Evolutionary conservation across 495 filamentous ascomycete genomes (phyloP), one percentile per base, ranked within the genome.

Genomic region (Penicillium cosmopolitanum): DNA sequence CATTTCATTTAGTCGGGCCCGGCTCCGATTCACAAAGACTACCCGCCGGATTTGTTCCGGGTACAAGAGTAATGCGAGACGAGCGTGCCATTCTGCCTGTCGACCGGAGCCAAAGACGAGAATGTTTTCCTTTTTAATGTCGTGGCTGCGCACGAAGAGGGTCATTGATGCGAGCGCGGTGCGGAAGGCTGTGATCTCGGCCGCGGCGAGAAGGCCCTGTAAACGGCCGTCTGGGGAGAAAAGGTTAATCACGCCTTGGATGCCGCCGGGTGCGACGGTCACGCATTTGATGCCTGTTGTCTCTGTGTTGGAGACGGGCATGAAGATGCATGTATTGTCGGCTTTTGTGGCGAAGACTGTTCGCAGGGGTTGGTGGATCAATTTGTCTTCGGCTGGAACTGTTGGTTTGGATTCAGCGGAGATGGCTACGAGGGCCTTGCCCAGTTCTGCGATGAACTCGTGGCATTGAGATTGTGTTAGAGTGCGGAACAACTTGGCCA

Each of bases 81-180:
- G 88, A 16, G 92, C 84, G 73, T 96, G 93, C 94, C 94, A 98
- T 70, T 92, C 91, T 4, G 95, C 93, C 75, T 97, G 93, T 55
- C 88, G 82, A 25, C 95, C 95, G 5, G 88, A 85, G 23, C 95
- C 95, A 67, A 98, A 95, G 51, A 96, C 86, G 15, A 87, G 82
- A 3, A 96, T 65, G 28, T 86, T 88, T 57, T 87, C 85, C 44
- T 92, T 85, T 23, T 44, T 47, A 1, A 75, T 42, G 1, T 61
- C 50, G 10, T 75, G 66, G 40, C 77, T 74, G 19, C 93, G 87
- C 35, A 85, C 85, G 42, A 82, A 82, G 2, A 97, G 79, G 1
- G 96, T 84, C 70, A 92, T 87, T 12, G 89, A 85, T 2, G 90
- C 89, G 10, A 98, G 82, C 0, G 95, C 95, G 2, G 95, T 98